Evolutionary conservation across 2,329 filamentous ascomycete genomes (phyloP).

Genomic region (Colletotrichum kahawae): DNA sequence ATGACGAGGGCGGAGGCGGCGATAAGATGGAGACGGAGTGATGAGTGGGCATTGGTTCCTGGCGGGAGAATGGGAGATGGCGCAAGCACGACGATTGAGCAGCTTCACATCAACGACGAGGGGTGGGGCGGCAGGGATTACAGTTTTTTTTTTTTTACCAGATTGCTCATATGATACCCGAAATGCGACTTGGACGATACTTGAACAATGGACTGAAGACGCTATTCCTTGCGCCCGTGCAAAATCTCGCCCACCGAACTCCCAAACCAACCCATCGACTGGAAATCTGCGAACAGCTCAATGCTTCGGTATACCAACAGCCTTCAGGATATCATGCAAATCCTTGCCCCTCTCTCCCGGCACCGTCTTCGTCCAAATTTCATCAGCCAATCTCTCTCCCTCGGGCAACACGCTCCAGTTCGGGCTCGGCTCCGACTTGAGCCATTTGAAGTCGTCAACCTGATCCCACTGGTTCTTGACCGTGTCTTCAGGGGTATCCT

Average conservation of each 20-base stretch:
- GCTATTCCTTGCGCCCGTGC: background rate
- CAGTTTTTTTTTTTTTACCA: conserved; percentile 13
- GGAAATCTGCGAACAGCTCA: background rate
- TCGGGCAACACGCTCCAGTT: conserved; percentile 80
- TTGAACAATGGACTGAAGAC: background rate
- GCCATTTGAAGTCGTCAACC: conserved; percentile 98
- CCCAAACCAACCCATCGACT: background rate
- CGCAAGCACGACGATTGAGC: background rate
- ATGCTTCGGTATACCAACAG: conserved; percentile 44
- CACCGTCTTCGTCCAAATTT: conserved; percentile 73
- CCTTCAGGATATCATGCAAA: conserved; percentile 68
- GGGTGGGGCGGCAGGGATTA: background rate
- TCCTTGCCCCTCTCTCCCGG: conserved; percentile 66
- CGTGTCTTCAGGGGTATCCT: conserved; percentile 30
- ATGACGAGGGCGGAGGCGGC: conserved; percentile 35
- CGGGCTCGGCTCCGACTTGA: conserved; percentile 83
- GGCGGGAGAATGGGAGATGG: background rate
- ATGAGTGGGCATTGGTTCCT: background rate
- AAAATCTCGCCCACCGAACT: background rate
- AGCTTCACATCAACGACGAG: background rate
- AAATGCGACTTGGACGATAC: conserved; percentile 7
- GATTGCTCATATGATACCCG: conserved; percentile 18
- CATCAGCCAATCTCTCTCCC: conserved; percentile 61
- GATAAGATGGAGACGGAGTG: conserved; percentile 47
- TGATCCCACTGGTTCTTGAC: conserved; percentile 80